phyloP scores from a whole-genome alignment of 441 rosid species.

The Melastoma candidum region DNA sequence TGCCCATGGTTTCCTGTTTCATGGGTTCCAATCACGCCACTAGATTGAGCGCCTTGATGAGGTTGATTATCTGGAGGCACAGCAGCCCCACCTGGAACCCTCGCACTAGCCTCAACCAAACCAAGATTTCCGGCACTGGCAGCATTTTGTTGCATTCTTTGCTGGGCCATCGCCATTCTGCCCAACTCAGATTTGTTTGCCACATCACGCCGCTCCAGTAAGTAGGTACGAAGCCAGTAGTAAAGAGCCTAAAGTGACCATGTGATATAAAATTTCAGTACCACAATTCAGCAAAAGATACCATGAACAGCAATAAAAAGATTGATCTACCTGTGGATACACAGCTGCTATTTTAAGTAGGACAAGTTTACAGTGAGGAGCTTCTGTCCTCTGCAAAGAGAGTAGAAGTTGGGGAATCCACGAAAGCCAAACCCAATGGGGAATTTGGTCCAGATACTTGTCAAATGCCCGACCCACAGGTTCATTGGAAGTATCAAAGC shows the following conservation, averaged over 20 bases:
- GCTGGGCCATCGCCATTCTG: slow-evolving; percentile 77
- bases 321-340: slow-evolving; percentile 63
- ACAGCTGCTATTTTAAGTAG: slow-evolving; percentile 78
- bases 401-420: slow-evolving; percentile 98
- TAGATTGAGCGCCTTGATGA: slow-evolving; percentile 49
- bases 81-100: slow-evolving; percentile 43
- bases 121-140: slow-evolving; percentile 44
- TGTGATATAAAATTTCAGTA: slow-evolving; percentile 12
- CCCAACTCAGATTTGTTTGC: slow-evolving; percentile 76
- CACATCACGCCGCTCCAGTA: slow-evolving; percentile 97
- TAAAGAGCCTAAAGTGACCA: slow-evolving; percentile 64
- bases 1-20: slow-evolving; percentile 72
- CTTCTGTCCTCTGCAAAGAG: slow-evolving; percentile 96
- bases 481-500: slow-evolving; percentile 91
- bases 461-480: slow-evolving; percentile 96
- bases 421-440: slow-evolving; percentile 99
- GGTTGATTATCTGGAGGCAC: slow-evolving; percentile 55
- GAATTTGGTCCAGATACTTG: slow-evolving; percentile 89
- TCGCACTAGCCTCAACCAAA: slow-evolving; percentile 41
- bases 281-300: background rate
- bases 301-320: background rate
- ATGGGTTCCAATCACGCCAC: slow-evolving; percentile 57
- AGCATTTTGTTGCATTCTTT: slow-evolving; percentile 77
- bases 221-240: slow-evolving; percentile 96
- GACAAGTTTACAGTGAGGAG: slow-evolving; percentile 96